Evolutionary conservation across 2,329 filamentous ascomycete species (phyloP).

Genomic region (Corniculantispora saksenae): DNA sequence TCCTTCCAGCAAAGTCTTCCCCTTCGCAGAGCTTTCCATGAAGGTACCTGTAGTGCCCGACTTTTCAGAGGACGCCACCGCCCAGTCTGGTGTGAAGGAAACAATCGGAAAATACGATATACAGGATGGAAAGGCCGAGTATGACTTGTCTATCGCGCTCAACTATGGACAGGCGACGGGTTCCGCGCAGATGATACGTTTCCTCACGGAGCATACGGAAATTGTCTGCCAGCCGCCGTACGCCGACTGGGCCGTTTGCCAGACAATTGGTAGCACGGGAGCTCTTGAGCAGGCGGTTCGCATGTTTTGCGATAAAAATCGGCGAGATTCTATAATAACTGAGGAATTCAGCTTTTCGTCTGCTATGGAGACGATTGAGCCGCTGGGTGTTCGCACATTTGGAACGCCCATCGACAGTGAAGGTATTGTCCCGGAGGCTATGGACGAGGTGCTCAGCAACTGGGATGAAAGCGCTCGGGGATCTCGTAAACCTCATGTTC

Average conservation of each 20-base stretch:
- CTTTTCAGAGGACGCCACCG: constrained; percentile 70
- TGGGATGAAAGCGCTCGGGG: constrained; percentile 52
- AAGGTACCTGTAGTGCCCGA: constrained; percentile 69
- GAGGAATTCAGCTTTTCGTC: constrained; percentile 92
- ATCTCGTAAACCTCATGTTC: constrained; percentile 52
- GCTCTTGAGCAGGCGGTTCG: constrained; percentile 81
- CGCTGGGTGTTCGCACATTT: constrained; percentile 53
- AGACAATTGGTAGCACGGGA: constrained; percentile 84
- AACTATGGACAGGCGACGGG: constrained; percentile 93
- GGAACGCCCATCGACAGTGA: constrained; percentile 55
- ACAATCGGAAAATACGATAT: constrained; percentile 84
- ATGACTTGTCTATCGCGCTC: constrained; percentile 82
- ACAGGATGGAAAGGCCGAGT: constrained; percentile 51
- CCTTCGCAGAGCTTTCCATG: constrained; percentile 76
- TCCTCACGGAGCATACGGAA: constrained; percentile 93
- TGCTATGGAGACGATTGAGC: constrained; percentile 58
- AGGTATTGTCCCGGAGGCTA: constrained; percentile 51
- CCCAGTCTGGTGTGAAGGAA: constrained; percentile 59
- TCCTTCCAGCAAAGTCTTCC: constrained; percentile 87
- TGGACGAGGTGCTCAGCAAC: constrained; percentile 51
- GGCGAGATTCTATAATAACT: constrained; percentile 76
- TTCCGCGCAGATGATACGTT: constrained; percentile 83
- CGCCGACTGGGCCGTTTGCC: constrained; percentile 81
- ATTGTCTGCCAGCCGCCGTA: constrained; percentile 86
- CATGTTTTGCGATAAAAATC: constrained; percentile 70